Percentiles rank a stretch among this genome's conserved stretches.
phyloP scores from a whole-genome alignment of 768 basidiomycete genomes.

The Imleria badia region DNA sequence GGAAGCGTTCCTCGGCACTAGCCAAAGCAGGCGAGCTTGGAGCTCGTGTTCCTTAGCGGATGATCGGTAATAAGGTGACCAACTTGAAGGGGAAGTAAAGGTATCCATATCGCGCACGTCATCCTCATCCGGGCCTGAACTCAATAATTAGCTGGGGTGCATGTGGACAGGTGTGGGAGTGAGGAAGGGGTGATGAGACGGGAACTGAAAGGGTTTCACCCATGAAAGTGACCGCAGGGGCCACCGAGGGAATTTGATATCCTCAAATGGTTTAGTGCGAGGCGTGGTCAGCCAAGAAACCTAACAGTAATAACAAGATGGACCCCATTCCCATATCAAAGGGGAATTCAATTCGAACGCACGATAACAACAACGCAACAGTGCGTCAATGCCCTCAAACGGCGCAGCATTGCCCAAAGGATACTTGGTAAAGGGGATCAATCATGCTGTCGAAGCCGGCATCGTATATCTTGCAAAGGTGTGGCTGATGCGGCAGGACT shows the following conservation, averaged over 20 bases:
- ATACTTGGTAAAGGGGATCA: background rate
- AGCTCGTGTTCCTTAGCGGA: background rate
- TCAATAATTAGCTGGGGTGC: background rate
- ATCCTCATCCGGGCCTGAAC: background rate
- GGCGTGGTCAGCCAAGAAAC: slow-evolving; percentile 5
- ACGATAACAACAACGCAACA: background rate
- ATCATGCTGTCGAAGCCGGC: background rate
- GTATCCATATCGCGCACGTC: background rate
- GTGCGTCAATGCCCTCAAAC: background rate
- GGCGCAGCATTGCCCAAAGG: background rate
- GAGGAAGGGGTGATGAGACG: slow-evolving; percentile 7
- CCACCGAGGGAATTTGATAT: slow-evolving; percentile 8
- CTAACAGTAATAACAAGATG: background rate
- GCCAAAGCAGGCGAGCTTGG: background rate
- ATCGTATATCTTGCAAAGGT: background rate
- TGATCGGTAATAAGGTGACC: slow-evolving; percentile 2
- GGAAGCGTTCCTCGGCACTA: background rate
- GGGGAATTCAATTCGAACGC: background rate
- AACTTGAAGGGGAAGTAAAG: background rate
- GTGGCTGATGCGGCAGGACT: background rate
- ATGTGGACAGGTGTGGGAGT: slow-evolving; percentile 19
- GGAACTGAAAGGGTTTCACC: slow-evolving; percentile 8
- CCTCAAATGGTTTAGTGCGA: slow-evolving; percentile 18
- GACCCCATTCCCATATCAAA: background rate
- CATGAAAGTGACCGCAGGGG: background rate